These are phyloP conservation scores for Tuber magnatum DNA, from an alignment of 495 filamentous ascomycete species.

Conservation along the genomic window DNA sequence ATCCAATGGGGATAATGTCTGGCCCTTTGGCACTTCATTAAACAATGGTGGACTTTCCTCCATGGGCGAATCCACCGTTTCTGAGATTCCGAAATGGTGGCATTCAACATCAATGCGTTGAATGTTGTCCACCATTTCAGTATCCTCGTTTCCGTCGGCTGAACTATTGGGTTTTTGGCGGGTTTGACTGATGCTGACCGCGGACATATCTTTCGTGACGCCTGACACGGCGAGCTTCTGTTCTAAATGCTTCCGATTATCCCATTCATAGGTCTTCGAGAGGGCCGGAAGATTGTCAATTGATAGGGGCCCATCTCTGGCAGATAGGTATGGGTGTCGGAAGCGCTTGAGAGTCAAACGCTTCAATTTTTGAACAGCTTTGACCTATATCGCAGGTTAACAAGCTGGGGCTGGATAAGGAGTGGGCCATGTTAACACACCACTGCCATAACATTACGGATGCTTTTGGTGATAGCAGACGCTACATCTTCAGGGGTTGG, in stretches of 20 bases:
- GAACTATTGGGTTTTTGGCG: slow-evolving; percentile 27
- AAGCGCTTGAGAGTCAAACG: slow-evolving; percentile 46
- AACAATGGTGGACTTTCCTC: slow-evolving; percentile 1
- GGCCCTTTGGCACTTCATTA: slow-evolving; percentile 49
- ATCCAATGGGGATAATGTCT: slow-evolving; percentile 58
- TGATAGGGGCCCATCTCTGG: slow-evolving; percentile 28
- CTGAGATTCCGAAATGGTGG: not conserved
- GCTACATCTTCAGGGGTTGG: slow-evolving; percentile 87
- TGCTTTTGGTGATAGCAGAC: slow-evolving; percentile 78
- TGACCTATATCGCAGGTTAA: slow-evolving; percentile 60
- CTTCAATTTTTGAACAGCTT: slow-evolving; percentile 86
- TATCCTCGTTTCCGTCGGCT: slow-evolving; percentile 22
- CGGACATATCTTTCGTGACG: slow-evolving; percentile 25
- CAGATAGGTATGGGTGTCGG: slow-evolving; percentile 4
- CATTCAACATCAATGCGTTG: not conserved
- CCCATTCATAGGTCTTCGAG: slow-evolving; percentile 44
- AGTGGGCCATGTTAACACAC: slow-evolving; percentile 48
- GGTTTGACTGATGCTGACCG: slow-evolving; percentile 33
- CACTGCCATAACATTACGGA: slow-evolving; percentile 74
- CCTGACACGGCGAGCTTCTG: slow-evolving; percentile 16
- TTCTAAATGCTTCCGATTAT: slow-evolving; percentile 40
- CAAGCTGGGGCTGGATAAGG: slow-evolving; percentile 9
- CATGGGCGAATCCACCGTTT: slow-evolving; percentile 15
- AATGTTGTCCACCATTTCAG: slow-evolving; percentile 15
- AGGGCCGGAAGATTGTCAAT: slow-evolving; percentile 43